Evolutionary conservation across 2,329 filamentous ascomycete species (phyloP), one percentile per base, ranked within the genome.

Genomic region (Nigrospora oryzae): DNA sequence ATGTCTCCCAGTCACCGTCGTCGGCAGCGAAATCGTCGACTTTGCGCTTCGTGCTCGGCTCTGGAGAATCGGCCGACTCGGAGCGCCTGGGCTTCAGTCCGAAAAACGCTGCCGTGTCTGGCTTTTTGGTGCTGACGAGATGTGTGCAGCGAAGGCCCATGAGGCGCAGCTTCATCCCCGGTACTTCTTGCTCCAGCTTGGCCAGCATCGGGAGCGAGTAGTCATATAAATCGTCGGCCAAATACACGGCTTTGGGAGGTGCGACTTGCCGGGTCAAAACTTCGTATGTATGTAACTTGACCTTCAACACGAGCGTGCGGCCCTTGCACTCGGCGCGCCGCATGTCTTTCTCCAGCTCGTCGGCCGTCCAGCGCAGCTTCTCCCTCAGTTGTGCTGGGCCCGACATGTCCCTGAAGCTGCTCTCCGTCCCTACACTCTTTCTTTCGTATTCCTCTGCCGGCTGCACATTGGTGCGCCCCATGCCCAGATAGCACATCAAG

Each of bases 231-330:
- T 98, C 93, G 36, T 91, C 84, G 1, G 89, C 84, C 6, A 75
- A 69, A 40, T 67, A 75, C 1, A 96, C 74, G 0, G 89, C 81
- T 51, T 83, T 85, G 0, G 87, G 84, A 2, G 83, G 76, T 4
- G 86, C 79, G 6, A 79, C 77, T 60, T 98, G 93, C 31, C 93
- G 75, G 0, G 90, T 95, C 42, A 88, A 76, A 16, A 96, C 86
- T 62, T 97, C 90, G 56, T 91, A 98, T 0, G 89, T 95, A 61
- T 96, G 88, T 8, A 97, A 69, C 61, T 98, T 98, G 51, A 96
- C 76, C 63, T 98, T 98, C 33, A 98, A 69, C 17, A 89, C 88
- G 1, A 98, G 68, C 0, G 91, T 97, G n/a, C 89, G 79, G 1
- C 91, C 91, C 63, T 91, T 95, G 65, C 87, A 88, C 51, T 87